A percentile compares a stretch with the other conserved stretches of the same genome.
Conservation (phyloP, 1,284 basidiomycete species). For the Phlebopus sp. region DNA sequence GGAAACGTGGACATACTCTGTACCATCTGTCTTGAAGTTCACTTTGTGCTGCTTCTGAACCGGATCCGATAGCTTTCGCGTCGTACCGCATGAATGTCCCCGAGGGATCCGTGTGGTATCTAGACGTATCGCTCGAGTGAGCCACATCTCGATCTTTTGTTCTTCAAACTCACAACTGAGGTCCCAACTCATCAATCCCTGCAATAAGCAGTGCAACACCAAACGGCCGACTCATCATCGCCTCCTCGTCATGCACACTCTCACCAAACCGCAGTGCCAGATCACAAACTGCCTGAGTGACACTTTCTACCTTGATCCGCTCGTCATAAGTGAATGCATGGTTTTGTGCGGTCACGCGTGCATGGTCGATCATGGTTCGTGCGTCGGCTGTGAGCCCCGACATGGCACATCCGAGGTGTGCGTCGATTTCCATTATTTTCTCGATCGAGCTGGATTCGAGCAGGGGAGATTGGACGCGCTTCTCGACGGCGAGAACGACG, state of each 20-base stretch:
- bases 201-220: conserved; percentile 97
- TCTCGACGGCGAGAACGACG: conserved; percentile 94
- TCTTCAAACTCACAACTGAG: conserved; percentile 72
- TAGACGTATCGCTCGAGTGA: conserved; percentile 30
- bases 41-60: conserved; percentile 96
- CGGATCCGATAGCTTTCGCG: conserved; percentile 98
- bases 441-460: conserved; percentile 96
- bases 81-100: conserved; percentile 97
- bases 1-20: conserved; percentile 55
- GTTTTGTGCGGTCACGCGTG: conserved; percentile 94
- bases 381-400: conserved; percentile 97
- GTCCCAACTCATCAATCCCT: conserved; percentile 94
- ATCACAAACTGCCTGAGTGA: conserved; percentile 97
- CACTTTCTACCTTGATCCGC: conserved; percentile 94
- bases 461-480: conserved; percentile 96
- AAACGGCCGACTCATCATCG: conserved; percentile 99
- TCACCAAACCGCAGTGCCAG: conserved; percentile 97
- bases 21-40: conserved; percentile 98
- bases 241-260: conserved; percentile 98
- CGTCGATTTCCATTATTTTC: conserved; percentile 99
- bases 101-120: conserved; percentile 98
- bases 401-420: conserved; percentile 97
- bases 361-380: conserved; percentile 99
- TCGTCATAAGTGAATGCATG: conserved; percentile 98
- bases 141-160: conserved; percentile 7